phyloP scores from a whole-genome alignment of 352 stramenopile genomes.

The Phytophthora hybrid region DNA sequence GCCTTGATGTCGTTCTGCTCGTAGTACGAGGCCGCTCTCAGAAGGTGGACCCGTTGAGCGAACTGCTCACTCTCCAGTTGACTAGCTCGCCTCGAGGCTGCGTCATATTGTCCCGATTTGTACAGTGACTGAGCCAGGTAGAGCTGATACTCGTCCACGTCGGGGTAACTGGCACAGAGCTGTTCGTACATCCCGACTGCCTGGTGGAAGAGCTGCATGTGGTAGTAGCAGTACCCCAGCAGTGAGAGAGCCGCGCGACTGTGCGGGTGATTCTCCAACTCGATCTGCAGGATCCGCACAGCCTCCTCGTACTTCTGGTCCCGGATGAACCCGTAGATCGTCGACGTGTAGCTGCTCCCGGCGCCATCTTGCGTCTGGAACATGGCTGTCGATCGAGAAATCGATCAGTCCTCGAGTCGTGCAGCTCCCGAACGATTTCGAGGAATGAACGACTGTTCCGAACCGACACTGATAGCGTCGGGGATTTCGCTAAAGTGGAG shows the following conservation, averaged over 20 bases:
- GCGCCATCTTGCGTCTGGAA: constrained; percentile 71
- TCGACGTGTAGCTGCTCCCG: constrained; percentile 91
- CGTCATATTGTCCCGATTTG: constrained; percentile 90
- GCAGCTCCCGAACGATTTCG: background rate
- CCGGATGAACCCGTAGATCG: constrained; percentile 95
- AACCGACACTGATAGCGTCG: constrained; percentile 30
- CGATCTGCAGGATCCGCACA: constrained; percentile 92
- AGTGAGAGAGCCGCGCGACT: constrained; percentile 94
- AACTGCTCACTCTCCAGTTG: constrained; percentile 90
- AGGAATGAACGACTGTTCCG: constrained; percentile 37
- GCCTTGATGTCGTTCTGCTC: constrained; percentile 95
- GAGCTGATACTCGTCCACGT: constrained; percentile 96
- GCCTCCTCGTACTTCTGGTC: constrained; percentile 95
- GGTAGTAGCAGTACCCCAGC: constrained; percentile 98
- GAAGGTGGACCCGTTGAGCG: constrained; percentile 82
- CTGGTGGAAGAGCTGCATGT: constrained; percentile 93
- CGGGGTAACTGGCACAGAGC: constrained; percentile 92
- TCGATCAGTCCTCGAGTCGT: background rate
- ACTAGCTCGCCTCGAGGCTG: constrained; percentile 79
- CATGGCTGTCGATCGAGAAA: constrained; percentile 34
- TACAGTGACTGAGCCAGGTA: constrained; percentile 97
- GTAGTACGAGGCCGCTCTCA: constrained; percentile 95
- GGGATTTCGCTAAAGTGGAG: constrained; percentile 14
- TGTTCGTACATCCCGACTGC: constrained; percentile 96
- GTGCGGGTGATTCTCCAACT: constrained; percentile 94